Evolutionary conservation across 1,139 yeast species (phyloP).

Genomic region (Pichia sp.): DNA sequence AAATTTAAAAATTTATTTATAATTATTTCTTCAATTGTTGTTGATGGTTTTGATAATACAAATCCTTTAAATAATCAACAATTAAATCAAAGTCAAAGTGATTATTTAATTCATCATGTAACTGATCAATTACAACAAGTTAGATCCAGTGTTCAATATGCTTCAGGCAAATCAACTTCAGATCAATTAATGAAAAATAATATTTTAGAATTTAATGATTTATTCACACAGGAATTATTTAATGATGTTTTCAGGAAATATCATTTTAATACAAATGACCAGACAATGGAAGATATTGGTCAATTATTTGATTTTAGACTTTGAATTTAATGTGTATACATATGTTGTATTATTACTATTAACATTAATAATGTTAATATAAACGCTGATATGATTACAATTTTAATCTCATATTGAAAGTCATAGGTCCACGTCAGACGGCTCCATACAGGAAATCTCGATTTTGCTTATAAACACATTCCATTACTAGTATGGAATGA

Average conservation of each 20-base stretch:
- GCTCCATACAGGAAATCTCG: too few species aligned
- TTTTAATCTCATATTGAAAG: too few species aligned
- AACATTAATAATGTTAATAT: too few species aligned
- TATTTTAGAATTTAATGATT: slow-evolving; percentile 19
- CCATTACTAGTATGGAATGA: too few species aligned
- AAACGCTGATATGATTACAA: too few species aligned
- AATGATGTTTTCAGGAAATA: slow-evolving; percentile 20
- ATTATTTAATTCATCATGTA: not conserved
- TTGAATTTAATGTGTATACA: too few species aligned
- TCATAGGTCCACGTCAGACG: too few species aligned
- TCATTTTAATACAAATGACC: slow-evolving; percentile 14
- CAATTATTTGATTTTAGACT: not conserved
- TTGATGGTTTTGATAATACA: slow-evolving; percentile 14
- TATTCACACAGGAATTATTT: slow-evolving; percentile 22
- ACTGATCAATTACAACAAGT: slow-evolving; percentile 14
- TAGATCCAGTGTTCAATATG: slow-evolving; percentile 14
- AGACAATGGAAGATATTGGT: slow-evolving; percentile 1
- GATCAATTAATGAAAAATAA: too few species aligned
- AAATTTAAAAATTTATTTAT: slow-evolving; percentile 18
- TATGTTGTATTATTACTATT: too few species aligned
- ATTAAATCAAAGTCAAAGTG: slow-evolving; percentile 5
- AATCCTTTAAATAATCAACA: not conserved
- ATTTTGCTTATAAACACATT: too few species aligned
- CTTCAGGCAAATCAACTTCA: too few species aligned
- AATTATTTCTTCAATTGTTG: slow-evolving; percentile 18